Evolutionary conservation across 768 basidiomycete species (phyloP).

Genomic region (Cyathus striatus): DNA sequence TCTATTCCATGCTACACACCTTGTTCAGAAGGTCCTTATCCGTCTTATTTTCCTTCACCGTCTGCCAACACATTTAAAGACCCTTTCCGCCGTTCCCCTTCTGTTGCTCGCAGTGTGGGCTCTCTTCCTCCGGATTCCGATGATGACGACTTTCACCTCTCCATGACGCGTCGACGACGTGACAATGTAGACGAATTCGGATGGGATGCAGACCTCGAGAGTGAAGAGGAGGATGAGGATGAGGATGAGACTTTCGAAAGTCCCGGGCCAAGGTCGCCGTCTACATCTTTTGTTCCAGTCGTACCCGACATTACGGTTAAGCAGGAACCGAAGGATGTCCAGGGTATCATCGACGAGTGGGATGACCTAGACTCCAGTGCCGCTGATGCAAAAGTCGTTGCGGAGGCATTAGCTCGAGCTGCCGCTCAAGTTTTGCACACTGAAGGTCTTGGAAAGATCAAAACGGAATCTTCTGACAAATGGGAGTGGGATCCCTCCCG

Average conservation of each 20-base stretch:
- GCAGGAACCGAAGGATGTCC: slow-evolving; percentile 57
- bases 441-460: slow-evolving; percentile 24
- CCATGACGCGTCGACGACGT: too few relatives aligned
- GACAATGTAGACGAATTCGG: slow-evolving; percentile 32
- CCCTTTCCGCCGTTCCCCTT: slow-evolving; percentile 50
- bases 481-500: slow-evolving; percentile 41
- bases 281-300: slow-evolving; percentile 35
- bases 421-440: slow-evolving; percentile 22
- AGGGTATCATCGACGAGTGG: slow-evolving; percentile 66
- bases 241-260: slow-evolving; percentile 59
- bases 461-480: slow-evolving; percentile 37
- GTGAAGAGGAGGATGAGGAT: slow-evolving; percentile 58
- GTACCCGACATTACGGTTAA: slow-evolving; percentile 40
- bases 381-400: slow-evolving; percentile 36
- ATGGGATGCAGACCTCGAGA: slow-evolving; percentile 43
- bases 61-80: slow-evolving; percentile 15
- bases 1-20: slow-evolving; percentile 55
- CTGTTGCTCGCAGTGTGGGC: slow-evolving; percentile 48
- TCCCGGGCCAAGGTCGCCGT: slow-evolving; percentile 60
- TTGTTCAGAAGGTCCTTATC: slow-evolving; percentile 29
- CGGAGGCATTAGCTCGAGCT: slow-evolving; percentile 35
- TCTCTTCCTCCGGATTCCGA: slow-evolving; percentile 74
- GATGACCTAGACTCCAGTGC: slow-evolving; percentile 50
- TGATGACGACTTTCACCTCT: slow-evolving; percentile 45
- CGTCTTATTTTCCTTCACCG: slow-evolving; percentile 18